These are phyloP conservation scores for Colletotrichum sidae DNA, from an alignment of 2,329 filamentous ascomycete genomes.

Conservation along the genomic window DNA sequence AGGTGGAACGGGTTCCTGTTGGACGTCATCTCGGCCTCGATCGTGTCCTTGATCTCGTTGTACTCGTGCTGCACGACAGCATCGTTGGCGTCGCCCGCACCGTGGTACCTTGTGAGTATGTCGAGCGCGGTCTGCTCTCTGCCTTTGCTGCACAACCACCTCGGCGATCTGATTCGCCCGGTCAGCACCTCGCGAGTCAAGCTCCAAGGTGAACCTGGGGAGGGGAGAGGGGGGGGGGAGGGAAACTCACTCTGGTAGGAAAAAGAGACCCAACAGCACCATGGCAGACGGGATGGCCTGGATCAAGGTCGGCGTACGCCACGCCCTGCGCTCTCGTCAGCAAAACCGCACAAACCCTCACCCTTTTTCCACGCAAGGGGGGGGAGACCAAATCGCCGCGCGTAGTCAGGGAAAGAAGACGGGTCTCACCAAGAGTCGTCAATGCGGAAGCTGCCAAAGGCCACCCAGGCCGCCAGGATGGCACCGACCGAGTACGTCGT, in stretches of 20 bases:
- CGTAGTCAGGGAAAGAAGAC: too few relatives aligned
- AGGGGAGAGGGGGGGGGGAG: accelerated
- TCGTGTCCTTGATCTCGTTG: constrained; percentile 54
- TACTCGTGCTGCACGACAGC: constrained; percentile 66
- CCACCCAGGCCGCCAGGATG: constrained; percentile 52
- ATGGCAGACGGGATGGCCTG: constrained; percentile 30
- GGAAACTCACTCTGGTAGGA: constrained; percentile 30
- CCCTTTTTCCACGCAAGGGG: too few relatives aligned
- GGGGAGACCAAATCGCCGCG: too few relatives aligned
- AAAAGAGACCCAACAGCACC: constrained; percentile 30
- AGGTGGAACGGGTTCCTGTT: constrained; percentile 40
- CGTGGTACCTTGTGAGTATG: constrained; percentile 69
- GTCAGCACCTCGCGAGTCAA: not conserved
- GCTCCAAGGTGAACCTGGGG: too few relatives aligned
- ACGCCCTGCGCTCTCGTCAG: constrained; percentile 20
- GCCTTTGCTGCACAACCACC: constrained; percentile 35
- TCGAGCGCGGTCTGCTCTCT: constrained; percentile 58
- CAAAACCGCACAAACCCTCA: not conserved
- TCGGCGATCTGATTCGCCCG: constrained; percentile 16
- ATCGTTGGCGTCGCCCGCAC: constrained; percentile 64
- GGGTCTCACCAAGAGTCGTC: constrained; percentile 24
- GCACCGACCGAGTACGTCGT: constrained; percentile 51
- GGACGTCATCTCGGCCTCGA: constrained; percentile 50
- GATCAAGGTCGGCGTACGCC: constrained; percentile 27
- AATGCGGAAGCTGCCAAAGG: constrained; percentile 47